Percentiles rank a stretch among this genome's conserved stretches.
These are phyloP conservation scores for Fusarium foetens DNA, from an alignment of 2,329 filamentous ascomycete genomes.

Conservation along the genomic window DNA sequence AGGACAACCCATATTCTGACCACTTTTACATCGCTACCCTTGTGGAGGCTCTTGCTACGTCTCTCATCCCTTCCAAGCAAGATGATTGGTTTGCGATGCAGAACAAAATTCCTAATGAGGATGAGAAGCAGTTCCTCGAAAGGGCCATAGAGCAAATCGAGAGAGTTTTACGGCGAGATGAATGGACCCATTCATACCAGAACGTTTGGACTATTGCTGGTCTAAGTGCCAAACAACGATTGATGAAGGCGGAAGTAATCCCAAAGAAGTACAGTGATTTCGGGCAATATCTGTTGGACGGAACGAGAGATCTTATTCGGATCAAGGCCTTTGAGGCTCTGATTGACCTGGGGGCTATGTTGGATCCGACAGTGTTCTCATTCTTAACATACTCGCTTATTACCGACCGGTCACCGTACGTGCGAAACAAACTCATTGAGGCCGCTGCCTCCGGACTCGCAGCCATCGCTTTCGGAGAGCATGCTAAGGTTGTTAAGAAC, in stretches of 20 bases:
- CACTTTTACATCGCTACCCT: constrained; percentile 87
- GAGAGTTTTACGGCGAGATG: constrained; percentile 73
- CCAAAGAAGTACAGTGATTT: constrained; percentile 65
- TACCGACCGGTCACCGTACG: constrained; percentile 71
- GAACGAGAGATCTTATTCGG: constrained; percentile 69
- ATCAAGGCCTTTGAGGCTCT: constrained; percentile 74
- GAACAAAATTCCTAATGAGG: constrained; percentile 57
- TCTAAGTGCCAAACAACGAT: constrained; percentile 67
- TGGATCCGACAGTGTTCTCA: constrained; percentile 64
- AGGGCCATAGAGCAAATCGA: constrained; percentile 71
- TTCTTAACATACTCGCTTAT: constrained; percentile 68
- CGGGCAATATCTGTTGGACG: constrained; percentile 72
- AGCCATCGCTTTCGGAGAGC: constrained; percentile 71
- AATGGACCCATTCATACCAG: constrained; percentile 74
- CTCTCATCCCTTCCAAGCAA: constrained; percentile 62
- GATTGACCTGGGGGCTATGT: constrained; percentile 70
- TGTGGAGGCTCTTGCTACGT: constrained; percentile 70
- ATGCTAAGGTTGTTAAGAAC: constrained; percentile 57
- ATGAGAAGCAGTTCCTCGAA: constrained; percentile 61
- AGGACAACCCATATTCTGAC: constrained; percentile 88
- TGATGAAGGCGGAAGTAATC: constrained; percentile 74
- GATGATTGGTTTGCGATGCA: constrained; percentile 58
- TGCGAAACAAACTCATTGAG: constrained; percentile 69
- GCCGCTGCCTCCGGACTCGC: constrained; percentile 69
- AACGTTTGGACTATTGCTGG: constrained; percentile 73